These are phyloP conservation scores for Physaria fendleri DNA, from an alignment of 345 rosid genomes.

Conservation along the genomic window DNA sequence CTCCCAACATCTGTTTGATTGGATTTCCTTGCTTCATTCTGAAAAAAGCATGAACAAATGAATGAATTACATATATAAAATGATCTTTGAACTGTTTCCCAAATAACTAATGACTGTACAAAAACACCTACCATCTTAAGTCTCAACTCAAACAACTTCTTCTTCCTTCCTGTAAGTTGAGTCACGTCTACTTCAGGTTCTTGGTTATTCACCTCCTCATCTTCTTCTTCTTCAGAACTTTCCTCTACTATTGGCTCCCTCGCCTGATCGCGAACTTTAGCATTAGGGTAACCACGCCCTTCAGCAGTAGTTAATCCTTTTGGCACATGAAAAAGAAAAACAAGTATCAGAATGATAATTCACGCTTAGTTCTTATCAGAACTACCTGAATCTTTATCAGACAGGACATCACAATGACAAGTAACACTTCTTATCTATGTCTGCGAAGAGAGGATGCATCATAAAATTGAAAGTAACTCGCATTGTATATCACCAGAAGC, in stretches of 20 bases:
- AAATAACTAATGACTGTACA: background rate
- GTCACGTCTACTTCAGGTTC: conserved; percentile 44
- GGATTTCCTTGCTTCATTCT: conserved; percentile 89
- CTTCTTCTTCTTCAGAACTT: conserved; percentile 42
- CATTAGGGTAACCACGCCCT: conserved; percentile 19
- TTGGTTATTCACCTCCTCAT: conserved; percentile 38
- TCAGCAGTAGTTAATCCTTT: conserved; percentile 37
- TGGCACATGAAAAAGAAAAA: background rate
- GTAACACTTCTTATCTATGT: background rate
- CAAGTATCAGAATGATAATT: background rate
- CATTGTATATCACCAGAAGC: background rate
- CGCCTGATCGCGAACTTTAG: conserved; percentile 23
- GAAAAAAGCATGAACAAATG: background rate
- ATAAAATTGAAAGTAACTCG: background rate
- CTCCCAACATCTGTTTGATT: conserved; percentile 82
- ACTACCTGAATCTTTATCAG: background rate
- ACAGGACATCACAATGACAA: background rate
- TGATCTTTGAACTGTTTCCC: background rate
- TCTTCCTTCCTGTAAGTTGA: conserved; percentile 82
- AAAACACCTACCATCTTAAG: conserved; percentile 63
- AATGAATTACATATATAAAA: background rate
- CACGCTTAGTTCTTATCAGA: background rate
- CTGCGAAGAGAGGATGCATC: background rate
- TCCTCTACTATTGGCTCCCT: conserved; percentile 34
- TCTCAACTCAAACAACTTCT: conserved; percentile 66